Evolutionary conservation across 768 basidiomycete species (phyloP).

Genomic region (Filobasidium wieringae): DNA sequence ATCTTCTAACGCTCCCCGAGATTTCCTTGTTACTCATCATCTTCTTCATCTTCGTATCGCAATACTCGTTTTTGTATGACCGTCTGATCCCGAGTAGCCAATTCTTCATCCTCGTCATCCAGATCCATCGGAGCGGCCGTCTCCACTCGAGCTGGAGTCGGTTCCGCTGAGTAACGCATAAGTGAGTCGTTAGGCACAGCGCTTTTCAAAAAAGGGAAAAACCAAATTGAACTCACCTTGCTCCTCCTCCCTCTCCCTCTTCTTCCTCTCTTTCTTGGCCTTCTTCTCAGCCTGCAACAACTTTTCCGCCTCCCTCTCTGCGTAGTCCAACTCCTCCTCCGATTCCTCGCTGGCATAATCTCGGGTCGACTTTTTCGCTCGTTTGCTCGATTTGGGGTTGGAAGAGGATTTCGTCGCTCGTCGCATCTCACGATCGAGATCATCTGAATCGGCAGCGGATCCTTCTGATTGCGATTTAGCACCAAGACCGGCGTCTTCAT

Average conservation of each 20-base stretch:
- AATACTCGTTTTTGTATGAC: background rate
- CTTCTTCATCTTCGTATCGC: background rate
- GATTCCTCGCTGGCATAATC: conserved; percentile 19
- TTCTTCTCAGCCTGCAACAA: conserved; percentile 26
- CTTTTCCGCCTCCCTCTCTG: conserved; percentile 27
- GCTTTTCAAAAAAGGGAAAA: background rate
- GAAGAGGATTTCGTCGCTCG: conserved; percentile 6
- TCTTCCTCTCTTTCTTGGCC: conserved; percentile 17
- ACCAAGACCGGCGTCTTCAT: background rate
- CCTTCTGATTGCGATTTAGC: background rate
- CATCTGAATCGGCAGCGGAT: conserved; percentile 3
- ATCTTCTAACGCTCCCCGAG: too few species aligned
- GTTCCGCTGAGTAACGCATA: background rate
- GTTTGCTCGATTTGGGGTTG: conserved; percentile 9
- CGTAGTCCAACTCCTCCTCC: conserved; percentile 28
- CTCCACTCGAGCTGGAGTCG: background rate
- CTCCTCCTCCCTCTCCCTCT: conserved; percentile 6
- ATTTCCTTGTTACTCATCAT: background rate
- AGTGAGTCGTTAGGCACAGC: background rate
- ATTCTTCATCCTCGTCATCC: conserved; percentile 1
- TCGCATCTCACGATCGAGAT: conserved; percentile 3
- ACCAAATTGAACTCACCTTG: background rate
- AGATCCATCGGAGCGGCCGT: background rate
- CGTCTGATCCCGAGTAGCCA: background rate
- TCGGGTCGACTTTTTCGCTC: conserved; percentile 4